Percentiles rank a stretch among this genome's conserved stretches.
These are phyloP conservation scores for Phoenix roebelenii DNA, from an alignment of 176 grass and related monocot species.

Conservation along the genomic window DNA sequence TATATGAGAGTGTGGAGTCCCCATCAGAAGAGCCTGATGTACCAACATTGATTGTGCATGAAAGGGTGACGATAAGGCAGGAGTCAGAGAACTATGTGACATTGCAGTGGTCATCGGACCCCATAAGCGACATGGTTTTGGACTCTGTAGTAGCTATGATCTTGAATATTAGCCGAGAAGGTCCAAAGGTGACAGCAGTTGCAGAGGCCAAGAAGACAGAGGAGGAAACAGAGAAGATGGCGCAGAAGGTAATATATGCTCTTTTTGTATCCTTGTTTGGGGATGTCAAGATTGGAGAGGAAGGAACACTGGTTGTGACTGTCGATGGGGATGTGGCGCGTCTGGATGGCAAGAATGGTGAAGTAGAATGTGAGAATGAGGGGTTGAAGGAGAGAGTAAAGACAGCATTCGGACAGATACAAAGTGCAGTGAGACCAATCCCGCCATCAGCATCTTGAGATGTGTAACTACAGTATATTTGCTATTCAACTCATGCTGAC, in stretches of 20 bases:
- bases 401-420: conserved; percentile 51
- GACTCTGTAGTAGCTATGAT: conserved; percentile 87
- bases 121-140: conserved; percentile 94
- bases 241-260: conserved; percentile 51
- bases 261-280: conserved; percentile 80
- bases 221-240: conserved; percentile 67
- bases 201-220: conserved; percentile 42
- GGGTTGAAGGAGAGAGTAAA: conserved; percentile 59
- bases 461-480: not conserved
- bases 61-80: conserved; percentile 47
- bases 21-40: conserved; percentile 48
- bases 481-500: no score
- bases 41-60: conserved; percentile 57
- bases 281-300: conserved; percentile 64
- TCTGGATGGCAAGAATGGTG: conserved; percentile 58
- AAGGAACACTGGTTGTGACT: conserved; percentile 59
- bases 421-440: conserved; percentile 67
- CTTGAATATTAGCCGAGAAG: conserved; percentile 72
- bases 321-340: conserved; percentile 53
- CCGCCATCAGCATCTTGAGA: conserved; percentile 41
- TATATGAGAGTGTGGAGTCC: conserved; percentile 76
- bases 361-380: conserved; percentile 63
- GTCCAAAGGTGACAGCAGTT: conserved; percentile 47
- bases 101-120: conserved; percentile 74
- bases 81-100: conserved; percentile 78